Base-by-base conservation (phyloP, 345 rosid species). In the Gossypium mustelinum region DNA sequence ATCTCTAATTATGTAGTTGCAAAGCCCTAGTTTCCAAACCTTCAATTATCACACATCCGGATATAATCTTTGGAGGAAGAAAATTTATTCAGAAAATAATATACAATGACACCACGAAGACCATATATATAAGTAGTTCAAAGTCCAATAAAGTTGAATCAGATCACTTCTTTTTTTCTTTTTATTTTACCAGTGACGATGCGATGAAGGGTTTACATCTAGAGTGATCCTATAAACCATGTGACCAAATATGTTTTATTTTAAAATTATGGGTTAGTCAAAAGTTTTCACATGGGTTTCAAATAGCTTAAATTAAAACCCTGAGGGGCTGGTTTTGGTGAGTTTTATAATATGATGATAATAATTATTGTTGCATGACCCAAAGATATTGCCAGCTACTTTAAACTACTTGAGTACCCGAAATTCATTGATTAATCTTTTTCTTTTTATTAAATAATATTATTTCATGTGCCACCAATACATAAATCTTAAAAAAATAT, bases 381-480 rank as follows among this genome's bases (percentile, higher is more conserved):
- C 17, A 11, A 11, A 0, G 9, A 60, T 2, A 60, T 59, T 59
- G 14, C 17, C 29, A 4, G 5, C 2, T 60, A 4, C 13, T 7
- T 60, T 60, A 3, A 60, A 25, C n/a, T 57, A 20, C 41, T 60
- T 60, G 64, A 60, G 25, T 25, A 60, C 17, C 2, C 41, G 13
- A 59, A 5, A 11, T 24, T 25, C 39, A 59, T 24, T 25, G 7
- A 47, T 47, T 47, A 4, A 24, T 2, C 13, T 45, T 45, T 45
- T 45, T 9, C 11, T 6, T 3, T 4, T 59, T 7, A 12, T 60
- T 25, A 25, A 13, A 60, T 25, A 24, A 11, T 25, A 4, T 5
- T 10, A 45, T 8, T 11, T 22, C 2, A 50, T 5, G 1, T 1
- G 1, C 0, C 7, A 5, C 2, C 41, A 4, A 0, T 34, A 1